A percentile compares a stretch with the other conserved stretches of the same genome.
phyloP scores from a whole-genome alignment of 2,329 filamentous ascomycete genomes.

The Monosporascus sp. region DNA sequence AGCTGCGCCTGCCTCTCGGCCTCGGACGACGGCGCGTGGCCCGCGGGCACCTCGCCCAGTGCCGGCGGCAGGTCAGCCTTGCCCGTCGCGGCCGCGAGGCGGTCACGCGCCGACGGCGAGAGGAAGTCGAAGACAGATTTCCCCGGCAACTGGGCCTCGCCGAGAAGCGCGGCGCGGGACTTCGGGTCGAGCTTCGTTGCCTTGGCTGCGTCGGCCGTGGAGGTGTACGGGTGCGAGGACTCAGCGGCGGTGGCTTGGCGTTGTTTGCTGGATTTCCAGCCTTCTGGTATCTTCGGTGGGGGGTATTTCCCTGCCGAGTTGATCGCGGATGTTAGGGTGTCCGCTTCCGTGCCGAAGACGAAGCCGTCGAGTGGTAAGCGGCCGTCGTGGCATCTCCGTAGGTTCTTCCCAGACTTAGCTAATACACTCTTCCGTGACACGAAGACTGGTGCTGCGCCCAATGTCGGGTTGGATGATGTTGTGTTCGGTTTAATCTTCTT shows the following conservation, averaged over 20 bases:
- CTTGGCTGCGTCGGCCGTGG: slow-evolving; percentile 72
- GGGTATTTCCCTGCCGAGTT: slow-evolving; percentile 44
- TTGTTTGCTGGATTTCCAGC: slow-evolving; percentile 63
- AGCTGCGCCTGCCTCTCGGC: slow-evolving; percentile 56
- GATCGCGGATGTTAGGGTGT: slow-evolving; percentile 40
- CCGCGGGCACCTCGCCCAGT: slow-evolving; percentile 65
- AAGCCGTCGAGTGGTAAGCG: slow-evolving; percentile 77
- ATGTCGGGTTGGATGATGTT: slow-evolving; percentile 55
- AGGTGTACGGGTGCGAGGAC: slow-evolving; percentile 44
- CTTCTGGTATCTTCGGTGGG: slow-evolving; percentile 63
- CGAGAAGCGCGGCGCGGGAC: slow-evolving; percentile 71
- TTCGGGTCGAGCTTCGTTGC: slow-evolving; percentile 69
- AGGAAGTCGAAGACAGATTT: slow-evolving; percentile 97
- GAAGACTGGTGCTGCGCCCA: slow-evolving; percentile 67
- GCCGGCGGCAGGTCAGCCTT: slow-evolving; percentile 72
- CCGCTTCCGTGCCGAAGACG: slow-evolving; percentile 54
- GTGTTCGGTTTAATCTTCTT: slow-evolving; percentile 47
- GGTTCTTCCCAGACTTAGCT: slow-evolving; percentile 35
- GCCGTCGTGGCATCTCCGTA: slow-evolving; percentile 76
- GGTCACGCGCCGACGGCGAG: slow-evolving; percentile 68
- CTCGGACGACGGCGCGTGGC: slow-evolving; percentile 52
- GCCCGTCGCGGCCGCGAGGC: slow-evolving; percentile 70
- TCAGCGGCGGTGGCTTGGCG: slow-evolving; percentile 16
- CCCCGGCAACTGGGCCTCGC: slow-evolving; percentile 74
- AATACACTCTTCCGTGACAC: slow-evolving; percentile 58